phyloP scores from a whole-genome alignment of 805 yeast genomes.

The Ogataea neopini region DNA sequence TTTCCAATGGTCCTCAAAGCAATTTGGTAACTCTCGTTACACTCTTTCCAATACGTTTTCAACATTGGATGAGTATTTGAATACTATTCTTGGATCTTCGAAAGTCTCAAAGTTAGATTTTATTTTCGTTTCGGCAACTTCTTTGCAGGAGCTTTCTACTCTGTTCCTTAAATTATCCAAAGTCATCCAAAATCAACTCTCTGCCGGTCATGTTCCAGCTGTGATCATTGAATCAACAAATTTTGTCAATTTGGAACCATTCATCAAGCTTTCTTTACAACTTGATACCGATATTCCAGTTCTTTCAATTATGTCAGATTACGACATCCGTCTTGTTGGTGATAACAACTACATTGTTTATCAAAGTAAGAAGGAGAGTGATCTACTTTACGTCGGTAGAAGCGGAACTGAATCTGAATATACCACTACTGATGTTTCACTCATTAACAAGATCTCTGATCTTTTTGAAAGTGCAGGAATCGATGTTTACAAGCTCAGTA shows the following conservation, averaged over 20 bases:
- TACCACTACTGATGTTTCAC: conserved; percentile 41
- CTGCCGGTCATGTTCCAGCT: conserved; percentile 42
- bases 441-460: conserved; percentile 38
- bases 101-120: conserved; percentile 40
- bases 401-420: conserved; percentile 46
- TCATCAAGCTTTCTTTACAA: conserved; percentile 47
- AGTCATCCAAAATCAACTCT: conserved; percentile 33
- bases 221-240: conserved; percentile 70
- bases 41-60: conserved; percentile 22
- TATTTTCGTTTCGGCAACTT: conserved; percentile 47
- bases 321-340: conserved; percentile 49
- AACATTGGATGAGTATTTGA: conserved; percentile 30
- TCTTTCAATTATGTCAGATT: conserved; percentile 62
- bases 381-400: conserved; percentile 45
- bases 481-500: conserved; percentile 50
- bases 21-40: conserved; percentile 36
- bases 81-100: conserved; percentile 6
- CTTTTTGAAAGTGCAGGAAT: conserved; percentile 42
- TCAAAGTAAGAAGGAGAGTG: conserved; percentile 43
- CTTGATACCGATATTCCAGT: conserved; percentile 39
- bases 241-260: conserved; percentile 71
- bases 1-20: conserved; percentile 34
- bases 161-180: conserved; percentile 40
- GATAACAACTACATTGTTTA: conserved; percentile 37
- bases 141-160: conserved; percentile 52